Conservation (phyloP, 2,329 filamentous ascomycete species). For the Cercospora canescens region DNA sequence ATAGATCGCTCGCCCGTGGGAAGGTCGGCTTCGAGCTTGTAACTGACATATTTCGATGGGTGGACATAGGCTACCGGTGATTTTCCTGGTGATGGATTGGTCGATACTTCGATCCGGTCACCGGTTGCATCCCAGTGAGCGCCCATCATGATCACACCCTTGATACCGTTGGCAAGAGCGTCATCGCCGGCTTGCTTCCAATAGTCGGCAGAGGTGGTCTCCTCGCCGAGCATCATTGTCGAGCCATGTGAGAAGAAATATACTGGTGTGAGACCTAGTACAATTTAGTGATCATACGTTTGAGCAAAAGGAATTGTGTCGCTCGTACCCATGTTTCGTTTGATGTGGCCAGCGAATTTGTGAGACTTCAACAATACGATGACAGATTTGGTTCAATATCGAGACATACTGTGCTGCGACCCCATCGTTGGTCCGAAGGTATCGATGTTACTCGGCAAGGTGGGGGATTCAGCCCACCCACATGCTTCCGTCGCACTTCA, state of each 20-base stretch:
- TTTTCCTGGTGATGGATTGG: conserved; percentile 61
- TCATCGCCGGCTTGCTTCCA: conserved; percentile 67
- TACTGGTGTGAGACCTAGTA: conserved; percentile 50
- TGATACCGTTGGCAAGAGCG: conserved; percentile 59
- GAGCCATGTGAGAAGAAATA: conserved; percentile 71
- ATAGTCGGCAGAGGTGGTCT: conserved; percentile 61
- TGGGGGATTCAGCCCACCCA: not conserved
- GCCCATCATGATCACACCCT: conserved; percentile 68
- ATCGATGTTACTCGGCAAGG: not conserved
- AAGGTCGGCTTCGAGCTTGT: conserved; percentile 62
- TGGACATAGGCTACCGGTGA: conserved; percentile 67
- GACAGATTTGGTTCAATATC: not conserved
- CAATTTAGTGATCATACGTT: not conserved
- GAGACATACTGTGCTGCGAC: not conserved
- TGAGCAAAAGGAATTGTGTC: not conserved
- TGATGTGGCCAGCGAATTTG: not conserved
- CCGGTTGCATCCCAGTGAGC: conserved; percentile 65
- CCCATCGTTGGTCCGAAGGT: not conserved
- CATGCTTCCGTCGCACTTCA: not conserved
- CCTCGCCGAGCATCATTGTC: conserved; percentile 70
- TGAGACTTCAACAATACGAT: not conserved
- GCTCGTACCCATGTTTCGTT: not conserved
- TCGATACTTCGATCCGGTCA: conserved; percentile 60
- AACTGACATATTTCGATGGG: conserved; percentile 64
- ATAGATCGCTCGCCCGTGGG: conserved; percentile 53